Base-by-base conservation (phyloP, 202 grass and related monocot species). In the Panicum hallii region DNA sequence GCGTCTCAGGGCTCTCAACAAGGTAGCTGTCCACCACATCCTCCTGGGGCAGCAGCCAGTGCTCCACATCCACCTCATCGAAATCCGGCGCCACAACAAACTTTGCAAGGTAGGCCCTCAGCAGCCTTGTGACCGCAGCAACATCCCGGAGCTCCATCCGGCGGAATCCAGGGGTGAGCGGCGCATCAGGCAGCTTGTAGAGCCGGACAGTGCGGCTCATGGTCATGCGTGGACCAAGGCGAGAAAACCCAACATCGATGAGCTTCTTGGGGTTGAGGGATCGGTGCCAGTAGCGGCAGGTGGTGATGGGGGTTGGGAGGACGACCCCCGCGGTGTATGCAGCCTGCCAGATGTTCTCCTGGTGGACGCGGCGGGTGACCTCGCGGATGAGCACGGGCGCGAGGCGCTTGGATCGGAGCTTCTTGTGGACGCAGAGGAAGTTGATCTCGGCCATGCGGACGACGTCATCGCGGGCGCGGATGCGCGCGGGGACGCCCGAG, bases 381-480 rank as follows among this genome's bases (percentile, higher is more conserved):
- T 99, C 96, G 28, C 94, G 94, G 79, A 99, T 99, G 85, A 99
- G 94, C 43, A 99, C 96, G 1, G 96, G 96, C 0, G 96, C 96
- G 54, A 99, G 96, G 77, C 96, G 96, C 88, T 99, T 99, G 41
- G 96, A 99, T 72, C 96, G 93, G 81, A 99, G 93, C 84, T 99
- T 99, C 93, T 99, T 99, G 91, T 99, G 96, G 70, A 99, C 96
- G 61, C 96, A 99, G 61, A 99, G 91, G 86, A 99, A 99, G 81
- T 99, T 99, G 84, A 99, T 93, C 93, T 99, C 96, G 5, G 96
- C 96, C 96, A 99, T 99, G 77, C 93, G 88, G 48, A 95, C 93
- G 43, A 95, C 75, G 74, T 92, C 90, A 40, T 81, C 85, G 36
- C 86, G 82, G 6, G 91, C 93, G 49, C 93, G 91, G 96, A 99